Conservation (phyloP, 2,329 filamentous ascomycete genomes). For the Fusarium hostae region DNA sequence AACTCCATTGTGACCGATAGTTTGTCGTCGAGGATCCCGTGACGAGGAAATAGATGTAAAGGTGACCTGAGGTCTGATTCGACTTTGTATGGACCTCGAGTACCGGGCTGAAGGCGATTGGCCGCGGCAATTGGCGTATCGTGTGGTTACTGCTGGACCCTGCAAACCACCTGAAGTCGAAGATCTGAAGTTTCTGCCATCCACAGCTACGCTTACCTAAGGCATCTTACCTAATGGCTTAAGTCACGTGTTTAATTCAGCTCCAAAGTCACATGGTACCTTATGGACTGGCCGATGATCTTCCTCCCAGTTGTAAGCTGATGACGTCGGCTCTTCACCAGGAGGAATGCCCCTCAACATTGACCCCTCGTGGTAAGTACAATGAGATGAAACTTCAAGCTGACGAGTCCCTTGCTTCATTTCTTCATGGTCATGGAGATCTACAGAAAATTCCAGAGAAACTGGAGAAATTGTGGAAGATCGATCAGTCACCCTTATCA, state of each 20-base stretch:
- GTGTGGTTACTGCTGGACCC: slow-evolving; percentile 30
- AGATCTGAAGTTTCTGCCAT: slow-evolving; percentile 44
- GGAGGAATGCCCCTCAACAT: slow-evolving; percentile 27
- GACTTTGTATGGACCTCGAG: slow-evolving; percentile 24
- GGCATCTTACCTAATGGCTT: background rate
- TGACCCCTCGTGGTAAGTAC: slow-evolving; percentile 29
- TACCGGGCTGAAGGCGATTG: slow-evolving; percentile 36
- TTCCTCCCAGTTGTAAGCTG: background rate
- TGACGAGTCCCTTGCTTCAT: slow-evolving; percentile 46
- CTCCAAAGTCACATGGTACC: slow-evolving; percentile 16
- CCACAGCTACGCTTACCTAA: slow-evolving; percentile 33
- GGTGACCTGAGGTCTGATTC: background rate
- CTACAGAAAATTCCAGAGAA: slow-evolving; percentile 28
- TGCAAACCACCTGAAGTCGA: slow-evolving; percentile 31
- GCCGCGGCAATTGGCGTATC: slow-evolving; percentile 41
- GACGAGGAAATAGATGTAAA: background rate
- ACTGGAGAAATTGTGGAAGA: slow-evolving; percentile 20
- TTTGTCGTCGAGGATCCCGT: slow-evolving; percentile 6
- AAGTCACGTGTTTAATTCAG: background rate
- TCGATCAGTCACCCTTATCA: slow-evolving; percentile 27
- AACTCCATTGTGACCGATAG: slow-evolving; percentile 49
- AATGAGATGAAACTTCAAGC: slow-evolving; percentile 28
- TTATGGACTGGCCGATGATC: background rate
- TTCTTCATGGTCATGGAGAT: slow-evolving; percentile 31
- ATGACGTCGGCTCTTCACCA: slow-evolving; percentile 36